Base-by-base conservation (phyloP, 345 rosid species). In the Fremontodendron californicum region DNA sequence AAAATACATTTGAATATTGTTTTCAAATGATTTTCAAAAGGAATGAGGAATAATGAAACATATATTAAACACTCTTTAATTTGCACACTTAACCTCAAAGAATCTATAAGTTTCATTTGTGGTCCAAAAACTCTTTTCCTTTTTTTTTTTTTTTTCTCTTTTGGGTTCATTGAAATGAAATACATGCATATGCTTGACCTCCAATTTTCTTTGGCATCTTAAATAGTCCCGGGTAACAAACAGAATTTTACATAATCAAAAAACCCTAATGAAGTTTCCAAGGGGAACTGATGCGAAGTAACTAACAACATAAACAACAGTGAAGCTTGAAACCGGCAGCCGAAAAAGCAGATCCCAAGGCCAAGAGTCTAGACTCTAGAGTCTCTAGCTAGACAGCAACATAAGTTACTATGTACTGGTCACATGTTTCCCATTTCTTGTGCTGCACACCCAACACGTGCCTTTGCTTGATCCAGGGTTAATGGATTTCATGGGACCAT, bases 401-500 rank as follows among this genome's bases (percentile, higher is more conserved):
- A 27, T 27, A 23, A 3, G 33, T 25, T 57, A 57, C 62, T 0
- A 23, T 57, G 15, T 27, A 10, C 6, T 5, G 16, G 62, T 4
- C 16, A 25, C 62, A 57, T 16, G 62, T 57, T 57, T 9, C 62
- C 62, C 62, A 23, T 55, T 57, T 57, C 33, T 25, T 33, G 15
- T 11, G 62, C 62, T 57, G 15, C 33, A 23, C 31, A 51, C 70
- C 46, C 31, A 45, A 65, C 71, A 49, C 42, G 64, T 76, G 79
- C 65, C 29, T 35, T 76, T 58, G 77, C 66, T 58, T 57, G 67
- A 42, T 57, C 54, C 64, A 58, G 77, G 77, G 35, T 37, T n/a
- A 66, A 76, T 72, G 71, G 40, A 67, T 67, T 76, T 66, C 42
- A 54, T 76, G 58, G 58, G 57, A 70, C 74, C 57, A 46, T 46